Conservation (phyloP, 768 basidiomycete genomes). For the Boletus reticulatus region DNA sequence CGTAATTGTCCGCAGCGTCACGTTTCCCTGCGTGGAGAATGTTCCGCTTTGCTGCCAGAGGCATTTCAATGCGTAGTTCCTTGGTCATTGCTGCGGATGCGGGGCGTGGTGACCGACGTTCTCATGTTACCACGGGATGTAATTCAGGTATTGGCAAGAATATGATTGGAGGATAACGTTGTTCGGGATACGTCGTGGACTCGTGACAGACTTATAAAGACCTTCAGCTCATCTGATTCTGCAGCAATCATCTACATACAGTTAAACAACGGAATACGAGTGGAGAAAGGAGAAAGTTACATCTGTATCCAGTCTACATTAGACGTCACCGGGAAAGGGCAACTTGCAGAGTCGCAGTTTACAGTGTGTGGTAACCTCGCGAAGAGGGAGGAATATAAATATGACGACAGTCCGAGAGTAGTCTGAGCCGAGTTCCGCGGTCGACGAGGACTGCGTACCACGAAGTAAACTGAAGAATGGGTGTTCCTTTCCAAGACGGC, state of each 20-base stretch:
- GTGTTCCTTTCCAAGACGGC: not conserved
- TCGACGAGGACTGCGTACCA: slow-evolving; percentile 13
- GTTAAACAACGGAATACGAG: too few relatives aligned
- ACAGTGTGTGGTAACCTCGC: slow-evolving; percentile 12
- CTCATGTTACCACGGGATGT: not conserved
- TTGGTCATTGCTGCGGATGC: slow-evolving; percentile 5
- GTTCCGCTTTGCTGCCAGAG: not conserved
- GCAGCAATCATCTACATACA: too few relatives aligned
- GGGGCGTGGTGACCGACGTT: not conserved
- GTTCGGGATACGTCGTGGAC: too few relatives aligned
- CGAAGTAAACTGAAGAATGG: slow-evolving; percentile 30
- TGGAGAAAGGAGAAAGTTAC: too few relatives aligned
- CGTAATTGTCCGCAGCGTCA: slow-evolving; percentile 21
- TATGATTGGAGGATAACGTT: too few relatives aligned
- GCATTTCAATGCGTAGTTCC: not conserved
- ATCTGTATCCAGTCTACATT: too few relatives aligned
- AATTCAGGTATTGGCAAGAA: too few relatives aligned
- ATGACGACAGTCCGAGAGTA: slow-evolving; percentile 29
- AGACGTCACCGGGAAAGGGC: too few relatives aligned
- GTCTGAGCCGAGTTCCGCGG: slow-evolving; percentile 36
- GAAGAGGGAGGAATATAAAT: slow-evolving; percentile 4
- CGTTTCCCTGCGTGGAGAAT: slow-evolving; percentile 9
- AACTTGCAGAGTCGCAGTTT: not conserved
- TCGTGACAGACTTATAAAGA: too few relatives aligned
- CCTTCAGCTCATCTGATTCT: too few relatives aligned